A percentile compares a stretch with the other conserved stretches of the same genome.
Conservation (phyloP, 139 green algal species). For the Tetradesmus lagerheimii region DNA sequence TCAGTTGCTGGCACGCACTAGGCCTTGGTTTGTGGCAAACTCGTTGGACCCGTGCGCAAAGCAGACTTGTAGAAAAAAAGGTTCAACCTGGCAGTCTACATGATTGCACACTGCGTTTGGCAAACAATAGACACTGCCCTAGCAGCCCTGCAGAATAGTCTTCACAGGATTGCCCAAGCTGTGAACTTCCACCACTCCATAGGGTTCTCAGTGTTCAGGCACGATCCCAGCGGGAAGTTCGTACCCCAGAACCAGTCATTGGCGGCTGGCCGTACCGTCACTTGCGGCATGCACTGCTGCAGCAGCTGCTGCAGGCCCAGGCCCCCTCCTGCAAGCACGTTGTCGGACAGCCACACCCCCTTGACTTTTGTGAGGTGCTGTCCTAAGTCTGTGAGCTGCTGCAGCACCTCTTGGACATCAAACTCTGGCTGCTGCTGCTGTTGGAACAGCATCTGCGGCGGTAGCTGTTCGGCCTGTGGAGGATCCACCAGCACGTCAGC, state of each 20-base stretch:
- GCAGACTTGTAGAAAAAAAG: too few species aligned
- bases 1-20: too few species aligned
- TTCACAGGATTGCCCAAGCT: constrained; percentile 36
- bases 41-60: too few species aligned
- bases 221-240: constrained; percentile 28
- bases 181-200: constrained; percentile 46
- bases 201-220: constrained; percentile 29
- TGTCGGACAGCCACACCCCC: constrained; percentile 42
- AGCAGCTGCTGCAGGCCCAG: constrained; percentile 40
- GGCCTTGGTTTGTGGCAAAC: too few species aligned
- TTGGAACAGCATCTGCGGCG: not conserved
- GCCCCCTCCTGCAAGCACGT: not conserved
- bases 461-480: too few species aligned
- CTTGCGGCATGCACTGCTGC: not conserved
- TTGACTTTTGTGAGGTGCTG: not conserved
- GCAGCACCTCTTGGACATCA: constrained; percentile 14
- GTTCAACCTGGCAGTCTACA: too few species aligned
- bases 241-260: constrained; percentile 50
- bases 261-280: not conserved
- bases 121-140: not conserved
- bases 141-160: not conserved
- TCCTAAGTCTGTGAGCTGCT: not conserved
- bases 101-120: too few species aligned
- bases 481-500: not conserved
- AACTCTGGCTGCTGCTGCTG: constrained; percentile 8